phyloP scores from a whole-genome alignment of 2,329 filamentous ascomycete genomes.

The Paracorniculantispora psalliotae region DNA sequence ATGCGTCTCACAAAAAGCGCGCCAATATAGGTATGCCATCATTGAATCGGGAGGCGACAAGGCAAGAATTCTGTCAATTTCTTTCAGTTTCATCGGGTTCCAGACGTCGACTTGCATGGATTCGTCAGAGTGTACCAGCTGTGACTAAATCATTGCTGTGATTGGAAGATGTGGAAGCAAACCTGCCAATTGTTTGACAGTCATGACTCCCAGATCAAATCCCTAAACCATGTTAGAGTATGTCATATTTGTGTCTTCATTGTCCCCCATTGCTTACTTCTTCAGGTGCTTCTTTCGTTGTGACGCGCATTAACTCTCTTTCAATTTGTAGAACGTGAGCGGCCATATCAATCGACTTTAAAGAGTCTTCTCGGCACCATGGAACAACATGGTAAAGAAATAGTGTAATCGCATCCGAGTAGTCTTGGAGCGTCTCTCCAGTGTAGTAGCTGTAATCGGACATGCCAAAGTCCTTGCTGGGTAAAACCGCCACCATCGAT shows the following conservation, averaged over 20 bases:
- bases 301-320: background rate
- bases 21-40: background rate
- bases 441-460: background rate
- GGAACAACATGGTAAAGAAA: background rate
- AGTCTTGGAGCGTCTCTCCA: background rate
- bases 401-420: background rate
- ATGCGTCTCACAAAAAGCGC: background rate
- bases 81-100: background rate
- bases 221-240: background rate
- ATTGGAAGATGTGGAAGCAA: background rate
- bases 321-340: background rate
- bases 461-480: background rate
- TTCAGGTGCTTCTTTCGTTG: background rate
- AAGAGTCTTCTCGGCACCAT: no score
- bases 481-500: background rate
- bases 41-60: background rate
- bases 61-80: background rate
- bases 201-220: background rate
- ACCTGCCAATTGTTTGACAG: background rate
- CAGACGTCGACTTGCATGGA: background rate
- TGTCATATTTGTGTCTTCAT: background rate
- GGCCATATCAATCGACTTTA: background rate
- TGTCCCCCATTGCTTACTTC: background rate
- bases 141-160: background rate
- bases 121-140: background rate